Evolutionary conservation across 345 rosid species (phyloP).

Genomic region (Brassica juncea): DNA sequence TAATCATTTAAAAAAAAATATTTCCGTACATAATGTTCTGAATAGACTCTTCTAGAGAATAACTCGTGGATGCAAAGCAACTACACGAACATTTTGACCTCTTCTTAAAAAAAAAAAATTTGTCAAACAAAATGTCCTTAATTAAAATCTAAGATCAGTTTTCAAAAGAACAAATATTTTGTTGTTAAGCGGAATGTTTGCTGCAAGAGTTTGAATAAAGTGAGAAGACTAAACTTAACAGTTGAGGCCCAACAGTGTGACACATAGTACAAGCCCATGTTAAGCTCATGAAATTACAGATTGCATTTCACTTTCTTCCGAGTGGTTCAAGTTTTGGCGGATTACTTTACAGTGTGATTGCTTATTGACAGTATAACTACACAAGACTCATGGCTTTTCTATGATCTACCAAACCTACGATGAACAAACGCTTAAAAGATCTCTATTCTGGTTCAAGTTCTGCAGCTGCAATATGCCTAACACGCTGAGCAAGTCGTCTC

Average conservation of each 20-base stretch:
- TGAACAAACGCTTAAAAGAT: not conserved
- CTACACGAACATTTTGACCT: not conserved
- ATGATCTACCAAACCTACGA: conserved; percentile 33
- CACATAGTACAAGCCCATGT: not conserved
- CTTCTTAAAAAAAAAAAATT: no score
- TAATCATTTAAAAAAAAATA: not conserved
- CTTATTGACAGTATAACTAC: conserved; percentile 20
- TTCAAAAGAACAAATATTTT: no score
- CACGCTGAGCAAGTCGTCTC: conserved; percentile 57
- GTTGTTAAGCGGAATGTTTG: not conserved
- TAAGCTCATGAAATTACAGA: not conserved
- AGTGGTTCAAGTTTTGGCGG: not conserved
- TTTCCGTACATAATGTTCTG: conserved; percentile 10
- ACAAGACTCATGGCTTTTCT: conserved; percentile 23
- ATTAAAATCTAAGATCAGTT: not conserved
- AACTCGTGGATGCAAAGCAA: not conserved
- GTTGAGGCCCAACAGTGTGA: not conserved
- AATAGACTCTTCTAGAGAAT: conserved; percentile 35
- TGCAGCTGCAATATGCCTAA: conserved; percentile 55
- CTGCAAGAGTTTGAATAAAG: not conserved
- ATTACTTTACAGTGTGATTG: not conserved
- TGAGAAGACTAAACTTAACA: not conserved
- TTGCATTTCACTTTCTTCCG: not conserved
- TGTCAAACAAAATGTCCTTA: not conserved
- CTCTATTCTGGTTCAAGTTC: conserved; percentile 46